Percentiles rank a stretch among this genome's conserved stretches.
Evolutionary conservation across 2,329 filamentous ascomycete genomes (phyloP).

Genomic region (Paecilomyces variotii): DNA sequence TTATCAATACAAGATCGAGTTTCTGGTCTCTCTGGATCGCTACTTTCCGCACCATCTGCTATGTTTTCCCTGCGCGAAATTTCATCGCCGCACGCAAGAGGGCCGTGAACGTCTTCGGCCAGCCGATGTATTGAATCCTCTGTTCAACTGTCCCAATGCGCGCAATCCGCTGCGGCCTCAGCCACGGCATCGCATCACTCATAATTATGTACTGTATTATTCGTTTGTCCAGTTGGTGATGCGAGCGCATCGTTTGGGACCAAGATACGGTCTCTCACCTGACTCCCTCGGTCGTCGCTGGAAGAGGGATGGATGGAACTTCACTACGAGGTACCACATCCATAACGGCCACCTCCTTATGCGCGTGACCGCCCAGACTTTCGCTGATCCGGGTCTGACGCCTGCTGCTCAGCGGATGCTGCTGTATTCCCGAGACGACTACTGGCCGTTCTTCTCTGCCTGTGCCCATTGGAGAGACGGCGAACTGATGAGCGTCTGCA

Average conservation of each 20-base stretch:
- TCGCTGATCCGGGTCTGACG: constrained; percentile 45
- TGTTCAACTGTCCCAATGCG: constrained; percentile 49
- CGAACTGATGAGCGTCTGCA: constrained; percentile 51
- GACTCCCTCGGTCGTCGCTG: constrained; percentile 46
- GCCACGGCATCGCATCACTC: constrained; percentile 47
- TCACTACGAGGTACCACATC: constrained; percentile 48
- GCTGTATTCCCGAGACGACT: constrained; percentile 53
- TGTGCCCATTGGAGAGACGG: constrained; percentile 58
- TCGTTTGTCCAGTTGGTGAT: constrained; percentile 51
- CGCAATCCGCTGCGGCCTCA: constrained; percentile 40
- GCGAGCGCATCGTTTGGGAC: constrained; percentile 41
- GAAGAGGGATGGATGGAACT: constrained; percentile 48
- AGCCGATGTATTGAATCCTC: constrained; percentile 46
- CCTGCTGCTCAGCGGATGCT: constrained; percentile 47
- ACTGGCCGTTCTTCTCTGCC: constrained; percentile 54
- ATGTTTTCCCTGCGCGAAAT: constrained; percentile 50
- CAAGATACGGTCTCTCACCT: constrained; percentile 40
- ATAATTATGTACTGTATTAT: constrained; percentile 49
- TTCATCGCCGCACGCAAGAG: constrained; percentile 46
- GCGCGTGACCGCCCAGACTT: constrained; percentile 48
- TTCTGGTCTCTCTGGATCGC: constrained; percentile 45
- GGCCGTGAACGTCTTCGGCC: constrained; percentile 49
- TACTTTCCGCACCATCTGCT: constrained; percentile 49
- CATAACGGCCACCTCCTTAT: constrained; percentile 49
- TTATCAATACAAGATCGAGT: constrained; percentile 39